phyloP scores from a whole-genome alignment of 345 rosid species.

The Streptanthus diversifolius region DNA sequence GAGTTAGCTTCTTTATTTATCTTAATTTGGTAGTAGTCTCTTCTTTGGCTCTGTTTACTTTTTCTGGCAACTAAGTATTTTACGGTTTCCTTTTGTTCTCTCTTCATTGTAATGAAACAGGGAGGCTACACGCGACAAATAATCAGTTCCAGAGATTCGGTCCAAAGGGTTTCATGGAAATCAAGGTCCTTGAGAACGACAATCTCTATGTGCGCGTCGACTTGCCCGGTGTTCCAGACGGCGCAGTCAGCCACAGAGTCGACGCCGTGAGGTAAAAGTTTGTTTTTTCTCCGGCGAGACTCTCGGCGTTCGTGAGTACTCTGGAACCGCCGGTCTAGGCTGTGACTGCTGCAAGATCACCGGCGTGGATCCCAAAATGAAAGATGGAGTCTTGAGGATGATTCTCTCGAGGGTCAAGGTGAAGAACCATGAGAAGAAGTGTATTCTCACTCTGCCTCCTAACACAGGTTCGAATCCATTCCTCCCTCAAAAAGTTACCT shows the following conservation, averaged over 20 bases:
- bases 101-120: neutral
- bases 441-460: constrained; percentile 7
- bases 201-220: constrained; percentile 15
- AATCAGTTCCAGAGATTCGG: constrained; percentile 9
- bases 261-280: constrained; percentile 16
- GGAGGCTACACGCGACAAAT: neutral
- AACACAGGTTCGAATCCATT: neutral
- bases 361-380: neutral
- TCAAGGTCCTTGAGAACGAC: constrained; percentile 1
- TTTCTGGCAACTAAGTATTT: rapidly evolving
- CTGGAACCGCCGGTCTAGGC: constrained; percentile 10
- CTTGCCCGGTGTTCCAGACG: constrained; percentile 26
- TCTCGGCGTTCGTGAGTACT: neutral
- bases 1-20: too few species aligned
- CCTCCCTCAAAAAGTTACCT: neutral
- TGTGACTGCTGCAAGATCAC: constrained; percentile 34
- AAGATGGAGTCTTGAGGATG: constrained; percentile 26
- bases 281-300: constrained; percentile 22
- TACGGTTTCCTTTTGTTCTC: neutral
- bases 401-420: constrained; percentile 20
- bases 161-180: constrained; percentile 9
- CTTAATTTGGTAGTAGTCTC: too few species aligned
- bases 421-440: neutral
- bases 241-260: neutral
- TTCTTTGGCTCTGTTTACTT: neutral